phyloP scores from a whole-genome alignment of 768 basidiomycete genomes.

The Tylopilus balloui region DNA sequence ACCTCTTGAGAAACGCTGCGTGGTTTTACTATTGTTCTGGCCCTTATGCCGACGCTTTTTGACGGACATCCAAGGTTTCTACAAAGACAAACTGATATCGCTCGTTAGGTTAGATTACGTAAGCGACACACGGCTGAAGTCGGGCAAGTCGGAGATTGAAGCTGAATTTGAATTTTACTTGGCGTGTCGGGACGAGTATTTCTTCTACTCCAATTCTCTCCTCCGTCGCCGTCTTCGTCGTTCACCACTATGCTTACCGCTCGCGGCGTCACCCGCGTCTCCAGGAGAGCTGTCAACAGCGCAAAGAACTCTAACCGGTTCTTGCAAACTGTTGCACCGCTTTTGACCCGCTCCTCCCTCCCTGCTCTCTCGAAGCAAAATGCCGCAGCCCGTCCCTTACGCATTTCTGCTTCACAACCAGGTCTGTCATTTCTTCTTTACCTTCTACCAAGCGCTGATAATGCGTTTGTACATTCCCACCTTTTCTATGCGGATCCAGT shows the following conservation, averaged over 20 bases:
- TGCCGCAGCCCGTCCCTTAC: constrained; percentile 45
- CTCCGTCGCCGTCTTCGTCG: constrained; percentile 27
- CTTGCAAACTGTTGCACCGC: constrained; percentile 70
- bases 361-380: constrained; percentile 43
- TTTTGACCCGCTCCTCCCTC: constrained; percentile 50
- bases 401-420: constrained; percentile 45
- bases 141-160: constrained; percentile 29
- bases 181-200: constrained; percentile 27
- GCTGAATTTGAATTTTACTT: constrained; percentile 22
- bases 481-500: constrained; percentile 34
- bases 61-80: too few relatives aligned
- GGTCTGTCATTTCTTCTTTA: constrained; percentile 39
- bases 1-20: too few relatives aligned
- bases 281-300: constrained; percentile 74
- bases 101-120: constrained; percentile 14
- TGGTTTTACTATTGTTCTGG: not conserved
- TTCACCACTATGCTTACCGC: constrained; percentile 72
- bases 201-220: constrained; percentile 25
- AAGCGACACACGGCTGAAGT: constrained; percentile 26
- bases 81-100: too few relatives aligned
- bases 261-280: constrained; percentile 83
- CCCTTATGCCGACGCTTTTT: not conserved
- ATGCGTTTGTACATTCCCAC: not conserved
- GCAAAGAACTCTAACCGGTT: constrained; percentile 74
- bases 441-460: not conserved